These are phyloP conservation scores for Fusarium sp. DNA, from an alignment of 2,329 filamentous ascomycete species.

Conservation along the genomic window DNA sequence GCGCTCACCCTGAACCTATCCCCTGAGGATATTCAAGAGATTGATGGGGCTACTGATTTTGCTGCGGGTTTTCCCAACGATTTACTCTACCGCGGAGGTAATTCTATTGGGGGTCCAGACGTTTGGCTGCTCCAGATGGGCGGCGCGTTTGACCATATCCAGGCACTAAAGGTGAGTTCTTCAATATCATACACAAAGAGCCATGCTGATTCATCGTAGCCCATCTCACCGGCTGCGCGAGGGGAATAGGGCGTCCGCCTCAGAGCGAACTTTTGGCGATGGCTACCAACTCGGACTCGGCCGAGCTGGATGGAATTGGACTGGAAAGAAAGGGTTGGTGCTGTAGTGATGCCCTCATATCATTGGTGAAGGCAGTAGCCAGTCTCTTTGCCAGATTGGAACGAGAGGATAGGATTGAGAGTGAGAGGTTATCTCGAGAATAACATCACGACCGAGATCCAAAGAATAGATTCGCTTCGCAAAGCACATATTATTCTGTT, in stretches of 20 bases:
- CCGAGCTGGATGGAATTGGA: slow-evolving; percentile 16
- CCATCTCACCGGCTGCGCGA: slow-evolving; percentile 56
- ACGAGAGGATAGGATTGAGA: neutral
- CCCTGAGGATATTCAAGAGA: slow-evolving; percentile 72
- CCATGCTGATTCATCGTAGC: slow-evolving; percentile 43
- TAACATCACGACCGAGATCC: neutral
- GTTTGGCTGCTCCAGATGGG: slow-evolving; percentile 61
- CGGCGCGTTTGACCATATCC: slow-evolving; percentile 65
- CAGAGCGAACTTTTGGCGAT: slow-evolving; percentile 50
- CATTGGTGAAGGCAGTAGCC: slow-evolving; percentile 3
- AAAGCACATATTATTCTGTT: neutral
- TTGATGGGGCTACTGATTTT: slow-evolving; percentile 72
- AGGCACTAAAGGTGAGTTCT: slow-evolving; percentile 52
- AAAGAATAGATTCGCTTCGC: neutral
- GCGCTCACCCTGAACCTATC: slow-evolving; percentile 71
- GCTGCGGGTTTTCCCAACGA: slow-evolving; percentile 75
- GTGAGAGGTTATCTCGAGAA: neutral
- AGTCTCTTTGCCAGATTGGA: neutral
- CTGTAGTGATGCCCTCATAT: slow-evolving; percentile 13
- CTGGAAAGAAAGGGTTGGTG: slow-evolving; percentile 19
- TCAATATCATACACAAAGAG: neutral
- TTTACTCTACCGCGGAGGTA: slow-evolving; percentile 63
- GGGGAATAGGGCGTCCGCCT: slow-evolving; percentile 58
- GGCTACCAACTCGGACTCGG: slow-evolving; percentile 43
- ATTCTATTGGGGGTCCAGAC: slow-evolving; percentile 55